Percentiles rank a stretch among this genome's conserved stretches.
Conservation (phyloP, 192 early-diverging fungal genomes). For the Chytriomyces confervae region DNA sequence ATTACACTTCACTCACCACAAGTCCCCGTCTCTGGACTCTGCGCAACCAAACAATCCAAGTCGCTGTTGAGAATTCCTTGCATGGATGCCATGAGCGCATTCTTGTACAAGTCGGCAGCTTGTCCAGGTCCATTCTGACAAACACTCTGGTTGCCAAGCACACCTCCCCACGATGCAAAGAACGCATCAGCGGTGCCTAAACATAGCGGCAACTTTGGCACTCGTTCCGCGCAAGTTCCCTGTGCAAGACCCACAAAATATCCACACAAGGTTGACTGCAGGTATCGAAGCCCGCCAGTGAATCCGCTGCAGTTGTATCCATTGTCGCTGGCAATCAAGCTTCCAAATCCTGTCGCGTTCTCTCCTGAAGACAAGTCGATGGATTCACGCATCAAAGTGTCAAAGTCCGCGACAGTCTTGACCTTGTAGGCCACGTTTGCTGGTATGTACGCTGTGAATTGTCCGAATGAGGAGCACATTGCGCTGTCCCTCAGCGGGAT, state of each 20-base stretch:
- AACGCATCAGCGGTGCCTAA: not conserved
- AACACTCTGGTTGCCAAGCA: not conserved
- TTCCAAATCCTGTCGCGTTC: not conserved
- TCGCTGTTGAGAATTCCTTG: not conserved
- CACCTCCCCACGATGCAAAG: not conserved
- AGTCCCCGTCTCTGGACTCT: not conserved
- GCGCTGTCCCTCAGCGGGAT: not conserved
- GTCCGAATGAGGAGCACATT: not conserved
- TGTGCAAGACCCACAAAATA: not conserved
- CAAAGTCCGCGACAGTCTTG: not conserved
- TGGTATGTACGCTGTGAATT: constrained; percentile 7
- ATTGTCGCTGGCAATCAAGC: not conserved
- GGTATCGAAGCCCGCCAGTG: not conserved
- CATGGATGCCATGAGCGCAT: not conserved
- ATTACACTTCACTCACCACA: not conserved
- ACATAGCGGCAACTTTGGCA: not conserved
- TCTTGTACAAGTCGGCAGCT: not conserved
- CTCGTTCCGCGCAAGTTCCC: not conserved
- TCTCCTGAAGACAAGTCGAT: not conserved
- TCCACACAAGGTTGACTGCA: not conserved
- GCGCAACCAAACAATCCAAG: not conserved
- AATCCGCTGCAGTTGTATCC: constrained; percentile 2
- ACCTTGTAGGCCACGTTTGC: not conserved
- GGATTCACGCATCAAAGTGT: not conserved
- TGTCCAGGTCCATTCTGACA: not conserved